Percentiles rank a stretch among this genome's conserved stretches.
These are phyloP conservation scores for Xerocomus brunneocitrinus DNA, from an alignment of 768 basidiomycete species.

Conservation along the genomic window DNA sequence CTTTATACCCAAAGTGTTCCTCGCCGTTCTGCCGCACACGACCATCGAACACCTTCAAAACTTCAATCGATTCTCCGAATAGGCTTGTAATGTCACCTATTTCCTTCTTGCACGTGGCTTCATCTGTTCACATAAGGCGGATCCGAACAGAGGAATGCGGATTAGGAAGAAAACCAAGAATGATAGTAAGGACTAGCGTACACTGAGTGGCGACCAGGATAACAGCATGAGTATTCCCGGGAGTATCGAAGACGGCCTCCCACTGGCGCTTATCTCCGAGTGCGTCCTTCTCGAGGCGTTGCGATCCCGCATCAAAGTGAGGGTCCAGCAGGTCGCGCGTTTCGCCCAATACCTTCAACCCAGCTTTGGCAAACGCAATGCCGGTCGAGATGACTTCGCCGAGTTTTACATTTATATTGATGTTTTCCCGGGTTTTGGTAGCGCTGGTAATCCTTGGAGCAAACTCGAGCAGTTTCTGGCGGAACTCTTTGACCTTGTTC, in stretches of 20 bases:
- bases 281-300: background rate
- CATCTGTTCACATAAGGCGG: background rate
- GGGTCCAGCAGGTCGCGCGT: background rate
- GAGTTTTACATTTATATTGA: background rate
- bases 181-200: background rate
- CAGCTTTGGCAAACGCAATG: background rate
- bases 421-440: background rate
- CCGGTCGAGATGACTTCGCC: background rate
- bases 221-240: background rate
- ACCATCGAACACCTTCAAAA: background rate
- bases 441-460: background rate
- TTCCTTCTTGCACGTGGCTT: background rate
- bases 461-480: background rate
- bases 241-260: background rate
- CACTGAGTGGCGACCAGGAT: background rate
- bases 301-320: background rate
- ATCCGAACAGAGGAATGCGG: background rate
- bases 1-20: constrained; percentile 52
- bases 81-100: background rate
- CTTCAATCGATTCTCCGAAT: background rate
- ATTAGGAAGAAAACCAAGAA: background rate
- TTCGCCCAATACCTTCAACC: background rate
- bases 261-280: background rate
- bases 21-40: constrained; percentile 19
- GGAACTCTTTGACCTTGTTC: background rate